Percentiles rank a stretch among this genome's conserved stretches.
Evolutionary conservation across 2,329 filamentous ascomycete species (phyloP).

Genomic region (Oidium heveae): DNA sequence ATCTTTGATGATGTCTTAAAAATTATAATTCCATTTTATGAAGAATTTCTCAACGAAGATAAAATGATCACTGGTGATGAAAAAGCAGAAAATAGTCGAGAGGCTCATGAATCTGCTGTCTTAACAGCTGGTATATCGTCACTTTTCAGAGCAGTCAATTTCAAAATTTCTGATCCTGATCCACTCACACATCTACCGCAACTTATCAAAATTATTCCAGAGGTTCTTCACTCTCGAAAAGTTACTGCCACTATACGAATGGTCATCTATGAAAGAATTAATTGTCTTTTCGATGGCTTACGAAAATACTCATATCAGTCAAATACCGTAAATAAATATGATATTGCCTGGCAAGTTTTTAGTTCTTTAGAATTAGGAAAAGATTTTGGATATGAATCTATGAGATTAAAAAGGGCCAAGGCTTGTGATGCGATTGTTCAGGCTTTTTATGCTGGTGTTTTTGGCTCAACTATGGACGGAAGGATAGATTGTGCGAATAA

Average conservation of each 20-base stretch:
- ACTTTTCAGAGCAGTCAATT: slow-evolving; percentile 13
- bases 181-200: slow-evolving; percentile 9
- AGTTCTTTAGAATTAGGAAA: slow-evolving; percentile 10
- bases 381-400: slow-evolving; percentile 12
- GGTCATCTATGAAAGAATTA: slow-evolving; percentile 12
- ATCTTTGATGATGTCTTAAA: slow-evolving; percentile 40
- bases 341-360: slow-evolving; percentile 8
- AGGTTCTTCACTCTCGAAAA: slow-evolving; percentile 9
- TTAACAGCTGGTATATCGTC: slow-evolving; percentile 12
- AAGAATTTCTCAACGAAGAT: slow-evolving; percentile 30
- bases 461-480: slow-evolving; percentile 9
- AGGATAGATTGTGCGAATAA: slow-evolving; percentile 6
- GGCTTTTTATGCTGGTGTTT: slow-evolving; percentile 9
- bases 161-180: slow-evolving; percentile 7
- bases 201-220: slow-evolving; percentile 8
- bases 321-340: slow-evolving; percentile 4
- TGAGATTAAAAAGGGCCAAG: slow-evolving; percentile 13
- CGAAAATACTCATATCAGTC: slow-evolving; percentile 6
- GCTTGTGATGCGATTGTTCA: slow-evolving; percentile 12
- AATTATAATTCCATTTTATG: slow-evolving; percentile 37
- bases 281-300: slow-evolving; percentile 11
- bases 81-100: slow-evolving; percentile 6
- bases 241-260: slow-evolving; percentile 10
- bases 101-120: slow-evolving; percentile 8
- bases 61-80: slow-evolving; percentile 31